Base-by-base conservation (phyloP, 2,329 filamentous ascomycete species). In the Aspergillus carbonarius region DNA sequence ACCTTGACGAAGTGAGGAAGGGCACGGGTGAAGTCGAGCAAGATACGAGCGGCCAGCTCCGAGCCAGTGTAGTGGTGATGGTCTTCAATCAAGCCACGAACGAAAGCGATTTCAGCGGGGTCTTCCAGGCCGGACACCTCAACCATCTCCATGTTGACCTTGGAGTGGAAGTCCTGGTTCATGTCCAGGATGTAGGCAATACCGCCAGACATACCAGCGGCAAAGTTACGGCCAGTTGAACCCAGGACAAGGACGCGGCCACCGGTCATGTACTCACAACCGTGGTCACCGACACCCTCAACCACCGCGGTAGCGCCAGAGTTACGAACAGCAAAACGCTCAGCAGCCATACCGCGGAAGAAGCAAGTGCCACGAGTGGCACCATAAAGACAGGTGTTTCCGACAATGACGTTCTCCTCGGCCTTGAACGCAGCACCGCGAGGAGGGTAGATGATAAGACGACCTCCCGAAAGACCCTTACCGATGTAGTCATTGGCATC, bases 181-280 rank as follows among this genome's bases (percentile, higher is more conserved):
- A 95, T 89, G 72, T 98, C 93, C 30, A 98, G 85, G 55, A 97
- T 87, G 71, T 96, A 98, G 17, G 93, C 93, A 70, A 98, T 97
- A 82, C 93, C 93, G 72, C 93, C 93, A 71, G 93, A 97, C 93
- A 98, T 98, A 83, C 93, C 93, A 61, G 93, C 93, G 68, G 93
- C 93, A 72, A 98, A 98, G 83, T 98, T 98, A 68, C 93, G 93
- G 47, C 93, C 93, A 72, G 92, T 96, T 70, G 85, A 87, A 59
- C 93, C 93, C 49, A 98, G 84, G 70, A 96, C 85, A 64, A 98
- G 81, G 52, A 97, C 83, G 72, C 93, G 91, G 73, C 93, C 93
- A 74, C 93, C 93, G 70, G 93, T 97, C 93, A 98, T 98, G 85
- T 98, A 98, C 83, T 98, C 93, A 74, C 93, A 97, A 63, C 92